phyloP scores from a whole-genome alignment of 2,329 filamentous ascomycete genomes.

The Ophiostoma ips region DNA sequence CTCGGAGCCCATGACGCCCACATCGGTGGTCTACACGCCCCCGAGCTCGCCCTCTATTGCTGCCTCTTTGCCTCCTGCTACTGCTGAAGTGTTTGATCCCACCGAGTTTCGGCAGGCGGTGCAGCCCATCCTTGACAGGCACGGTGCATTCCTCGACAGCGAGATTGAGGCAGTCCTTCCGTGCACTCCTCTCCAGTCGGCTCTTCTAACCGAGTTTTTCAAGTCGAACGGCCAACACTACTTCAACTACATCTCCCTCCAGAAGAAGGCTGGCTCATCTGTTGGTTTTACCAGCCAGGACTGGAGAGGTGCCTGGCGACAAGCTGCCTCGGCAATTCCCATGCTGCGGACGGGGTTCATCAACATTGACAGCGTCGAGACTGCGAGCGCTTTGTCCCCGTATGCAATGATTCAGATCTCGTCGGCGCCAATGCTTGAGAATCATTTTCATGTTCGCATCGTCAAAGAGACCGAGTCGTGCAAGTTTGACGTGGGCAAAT shows the following conservation, averaged over 20 bases:
- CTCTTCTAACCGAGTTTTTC: slow-evolving; percentile 64
- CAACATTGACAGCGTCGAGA: slow-evolving; percentile 41
- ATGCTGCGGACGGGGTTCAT: slow-evolving; percentile 69
- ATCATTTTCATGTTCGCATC: background rate
- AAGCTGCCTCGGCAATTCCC: slow-evolving; percentile 40
- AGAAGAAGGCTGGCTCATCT: slow-evolving; percentile 26
- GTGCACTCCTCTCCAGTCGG: slow-evolving; percentile 66
- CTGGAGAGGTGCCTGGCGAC: slow-evolving; percentile 46
- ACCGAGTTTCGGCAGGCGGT: slow-evolving; percentile 22
- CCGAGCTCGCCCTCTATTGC: background rate
- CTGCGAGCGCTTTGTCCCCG: slow-evolving; percentile 26
- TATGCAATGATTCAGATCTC: slow-evolving; percentile 63
- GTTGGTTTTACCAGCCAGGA: slow-evolving; percentile 16
- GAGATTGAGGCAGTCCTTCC: slow-evolving; percentile 50
- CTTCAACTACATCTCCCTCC: slow-evolving; percentile 55
- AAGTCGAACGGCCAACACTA: slow-evolving; percentile 55
- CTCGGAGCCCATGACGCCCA: background rate
- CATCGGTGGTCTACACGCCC: background rate
- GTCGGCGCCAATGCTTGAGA: background rate
- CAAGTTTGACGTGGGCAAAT: slow-evolving; percentile 21
- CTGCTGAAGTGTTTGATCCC: slow-evolving; percentile 23
- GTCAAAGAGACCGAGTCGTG: background rate
- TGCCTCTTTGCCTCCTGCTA: background rate
- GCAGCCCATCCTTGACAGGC: slow-evolving; percentile 16
- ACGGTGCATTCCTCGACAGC: background rate